Percentiles rank a stretch among this genome's conserved stretches.
phyloP scores from a whole-genome alignment of 192 early-diverging fungal species.

The Pilaira anomala region DNA sequence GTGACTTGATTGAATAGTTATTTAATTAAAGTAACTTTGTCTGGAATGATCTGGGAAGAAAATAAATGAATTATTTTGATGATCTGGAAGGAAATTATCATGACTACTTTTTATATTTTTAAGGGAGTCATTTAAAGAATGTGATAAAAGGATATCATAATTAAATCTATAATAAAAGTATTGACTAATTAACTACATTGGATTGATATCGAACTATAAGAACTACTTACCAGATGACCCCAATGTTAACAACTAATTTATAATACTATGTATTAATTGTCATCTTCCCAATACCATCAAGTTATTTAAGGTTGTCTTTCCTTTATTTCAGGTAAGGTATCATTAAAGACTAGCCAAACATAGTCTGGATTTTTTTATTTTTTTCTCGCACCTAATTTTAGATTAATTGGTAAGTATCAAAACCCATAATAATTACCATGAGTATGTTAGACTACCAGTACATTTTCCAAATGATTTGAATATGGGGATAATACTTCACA shows the following conservation, averaged over 20 bases:
- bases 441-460: background rate
- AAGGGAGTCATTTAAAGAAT: background rate
- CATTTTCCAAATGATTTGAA: constrained; percentile 9
- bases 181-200: background rate
- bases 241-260: too few relatives aligned
- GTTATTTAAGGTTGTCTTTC: background rate
- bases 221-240: background rate
- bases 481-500: constrained; percentile 7
- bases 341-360: background rate
- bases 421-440: constrained; percentile 8
- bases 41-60: constrained; percentile 10
- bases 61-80: constrained; percentile 2
- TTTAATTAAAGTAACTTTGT: background rate
- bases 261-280: background rate
- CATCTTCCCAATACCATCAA: constrained; percentile 1
- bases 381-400: constrained; percentile 9
- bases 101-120: constrained; percentile 10
- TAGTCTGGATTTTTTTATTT: background rate
- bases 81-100: constrained; percentile 8
- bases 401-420: background rate
- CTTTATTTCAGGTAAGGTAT: background rate
- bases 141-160: background rate
- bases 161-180: constrained; percentile 3
- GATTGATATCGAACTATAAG: background rate
- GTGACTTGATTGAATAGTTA: background rate